Base-by-base conservation (phyloP, 2,329 filamentous ascomycete genomes). In the Colletotrichum tropicicola region DNA sequence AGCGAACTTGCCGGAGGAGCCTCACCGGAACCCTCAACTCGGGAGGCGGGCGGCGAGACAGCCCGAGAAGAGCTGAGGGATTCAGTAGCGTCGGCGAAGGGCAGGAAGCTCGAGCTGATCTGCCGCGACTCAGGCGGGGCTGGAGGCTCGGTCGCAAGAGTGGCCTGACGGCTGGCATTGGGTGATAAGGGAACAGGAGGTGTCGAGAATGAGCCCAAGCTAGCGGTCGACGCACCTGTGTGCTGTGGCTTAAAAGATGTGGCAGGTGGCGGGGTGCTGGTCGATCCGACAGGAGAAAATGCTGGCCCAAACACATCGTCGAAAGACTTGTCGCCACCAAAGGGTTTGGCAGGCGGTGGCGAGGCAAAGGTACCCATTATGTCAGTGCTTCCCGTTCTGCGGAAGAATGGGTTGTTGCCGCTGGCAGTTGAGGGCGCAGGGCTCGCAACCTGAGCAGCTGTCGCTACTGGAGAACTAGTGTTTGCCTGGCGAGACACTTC, bases 361-460 rank as follows among this genome's bases (percentile, higher is more conserved):
- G 84, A 80, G 28, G 80, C 74, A 66, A 87, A 88, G 13, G 84
- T 79, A 41, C 83, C 82, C 78, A 86, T 84, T 63, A 88, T 84
- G 68, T 89, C 85, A 39, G 87, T 83, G 77, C 88, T 90, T 61
- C 83, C 85, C 48, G 88, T 87, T 47, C 88, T 83, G 73, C 93
- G 90, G 82, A 98, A 98, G 83, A 99, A 99, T 1, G 96, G 96
- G 75, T 99, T 99, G 73, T 94, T 98, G 70, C 87, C 92, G 75
- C 91, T 95, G 45, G 89, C 83, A 3, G 85, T 85, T 39, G 89
- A 91, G 56, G 83, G 83, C 60, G 89, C 85, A 43, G 94, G 93
- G 76, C 92, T 97, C 59, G 84, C 86, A 54, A 93, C 83, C 64
- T 86, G 77, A 63, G 82, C 74, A 65, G 82, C 76, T 4, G 74